These are phyloP conservation scores for Halophytophthora polymorphica DNA, from an alignment of 352 stramenopile species.

Conservation along the genomic window DNA sequence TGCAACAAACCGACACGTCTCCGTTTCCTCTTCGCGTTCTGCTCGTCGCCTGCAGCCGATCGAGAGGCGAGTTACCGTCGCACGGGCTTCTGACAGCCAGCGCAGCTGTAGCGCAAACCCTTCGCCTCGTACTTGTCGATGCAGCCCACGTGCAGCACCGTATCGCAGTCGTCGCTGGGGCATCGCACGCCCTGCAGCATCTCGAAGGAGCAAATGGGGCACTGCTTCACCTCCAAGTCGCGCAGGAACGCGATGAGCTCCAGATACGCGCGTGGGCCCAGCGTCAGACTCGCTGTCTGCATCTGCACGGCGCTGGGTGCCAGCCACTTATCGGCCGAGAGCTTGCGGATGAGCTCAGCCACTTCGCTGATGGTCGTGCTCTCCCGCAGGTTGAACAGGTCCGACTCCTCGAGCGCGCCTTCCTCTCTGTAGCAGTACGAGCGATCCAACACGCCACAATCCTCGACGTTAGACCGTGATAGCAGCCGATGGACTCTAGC, in stretches of 20 bases:
- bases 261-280: constrained; percentile 67
- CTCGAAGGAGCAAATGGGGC: constrained; percentile 73
- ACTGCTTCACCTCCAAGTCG: constrained; percentile 75
- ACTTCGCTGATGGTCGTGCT: constrained; percentile 64
- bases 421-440: constrained; percentile 37
- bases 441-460: background rate
- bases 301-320: constrained; percentile 34
- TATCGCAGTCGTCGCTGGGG: constrained; percentile 32
- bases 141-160: constrained; percentile 46
- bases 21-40: background rate
- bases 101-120: constrained; percentile 58
- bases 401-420: constrained; percentile 57
- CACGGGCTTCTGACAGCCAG: constrained; percentile 42
- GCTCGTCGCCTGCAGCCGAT: background rate
- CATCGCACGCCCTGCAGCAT: constrained; percentile 64
- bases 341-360: constrained; percentile 56
- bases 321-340: constrained; percentile 72
- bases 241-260: constrained; percentile 74
- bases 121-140: constrained; percentile 66
- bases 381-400: constrained; percentile 73
- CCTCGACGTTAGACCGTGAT: background rate
- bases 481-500: background rate
- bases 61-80: constrained; percentile 30
- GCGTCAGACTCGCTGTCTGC: constrained; percentile 42
- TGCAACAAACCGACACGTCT: constrained; percentile 8